Conservation (phyloP, 768 basidiomycete genomes). For the Boletus vermiculosoides region DNA sequence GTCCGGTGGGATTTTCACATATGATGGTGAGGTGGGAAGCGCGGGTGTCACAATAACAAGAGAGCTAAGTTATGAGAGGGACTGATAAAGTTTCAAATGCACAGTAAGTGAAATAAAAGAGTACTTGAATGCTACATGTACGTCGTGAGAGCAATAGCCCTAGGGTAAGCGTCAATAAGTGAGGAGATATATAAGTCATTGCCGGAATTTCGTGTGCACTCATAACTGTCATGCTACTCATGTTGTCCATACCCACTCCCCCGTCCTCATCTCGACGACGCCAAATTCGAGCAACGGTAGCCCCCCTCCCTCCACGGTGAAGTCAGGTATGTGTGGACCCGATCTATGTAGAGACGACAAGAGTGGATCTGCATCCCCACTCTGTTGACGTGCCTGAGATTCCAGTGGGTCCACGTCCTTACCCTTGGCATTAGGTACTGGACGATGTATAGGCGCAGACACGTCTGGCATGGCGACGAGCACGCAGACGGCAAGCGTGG, state of each 20-base stretch:
- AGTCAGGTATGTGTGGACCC: neutral
- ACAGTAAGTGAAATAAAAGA: neutral
- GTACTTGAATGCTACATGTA: neutral
- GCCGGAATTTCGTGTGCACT: neutral
- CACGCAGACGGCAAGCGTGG: constrained; percentile 14
- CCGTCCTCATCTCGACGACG: constrained; percentile 4
- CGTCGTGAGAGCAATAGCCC: neutral
- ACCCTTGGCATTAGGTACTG: constrained; percentile 13
- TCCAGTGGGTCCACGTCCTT: constrained; percentile 11
- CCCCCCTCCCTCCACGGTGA: neutral
- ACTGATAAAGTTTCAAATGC: neutral
- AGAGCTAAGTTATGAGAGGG: neutral
- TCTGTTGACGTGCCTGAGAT: constrained; percentile 1
- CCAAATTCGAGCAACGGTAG: constrained; percentile 21
- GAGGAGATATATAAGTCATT: neutral
- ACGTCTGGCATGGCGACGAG: constrained; percentile 25
- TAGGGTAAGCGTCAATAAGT: constrained; percentile 3
- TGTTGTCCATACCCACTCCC: constrained; percentile 3
- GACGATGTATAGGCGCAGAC: constrained; percentile 1
- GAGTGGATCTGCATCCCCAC: constrained; percentile 2
- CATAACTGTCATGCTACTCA: neutral
- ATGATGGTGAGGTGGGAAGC: no score
- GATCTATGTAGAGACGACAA: neutral
- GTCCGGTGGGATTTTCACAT: no score
- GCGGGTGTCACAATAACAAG: neutral